These are phyloP conservation scores for Phytophthora cryptogea DNA, from an alignment of 352 stramenopile genomes.

Conservation along the genomic window DNA sequence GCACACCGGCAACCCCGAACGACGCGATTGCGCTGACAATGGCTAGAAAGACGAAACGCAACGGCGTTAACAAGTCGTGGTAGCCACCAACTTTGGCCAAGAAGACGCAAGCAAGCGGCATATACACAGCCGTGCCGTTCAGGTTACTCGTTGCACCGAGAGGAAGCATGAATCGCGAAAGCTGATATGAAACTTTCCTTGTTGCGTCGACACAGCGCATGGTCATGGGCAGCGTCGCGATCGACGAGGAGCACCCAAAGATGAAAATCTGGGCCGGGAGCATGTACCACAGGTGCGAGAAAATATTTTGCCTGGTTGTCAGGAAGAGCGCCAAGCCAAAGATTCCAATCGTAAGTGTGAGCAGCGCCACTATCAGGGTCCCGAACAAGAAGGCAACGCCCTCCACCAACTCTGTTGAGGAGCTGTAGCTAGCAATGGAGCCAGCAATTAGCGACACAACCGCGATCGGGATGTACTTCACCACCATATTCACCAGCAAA, in stretches of 20 bases:
- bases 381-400: constrained; percentile 58
- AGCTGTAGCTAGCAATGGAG: constrained; percentile 60
- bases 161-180: constrained; percentile 69
- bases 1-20: constrained; percentile 72
- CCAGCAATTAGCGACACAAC: constrained; percentile 78
- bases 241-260: constrained; percentile 78
- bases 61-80: constrained; percentile 50
- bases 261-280: constrained; percentile 79
- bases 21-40: constrained; percentile 71
- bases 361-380: constrained; percentile 48
- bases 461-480: constrained; percentile 67
- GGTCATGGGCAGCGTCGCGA: constrained; percentile 79
- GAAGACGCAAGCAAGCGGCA: constrained; percentile 74
- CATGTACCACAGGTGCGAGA: constrained; percentile 70
- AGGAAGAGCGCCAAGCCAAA: constrained; percentile 60
- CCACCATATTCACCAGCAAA: constrained; percentile 74
- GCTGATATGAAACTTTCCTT: constrained; percentile 58
- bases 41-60: constrained; percentile 67
- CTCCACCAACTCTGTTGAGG: constrained; percentile 44
- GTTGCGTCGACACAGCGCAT: constrained; percentile 75
- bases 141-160: constrained; percentile 75
- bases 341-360: constrained; percentile 55
- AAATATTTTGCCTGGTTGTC: constrained; percentile 63
- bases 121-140: constrained; percentile 79
- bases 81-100: constrained; percentile 69